These are phyloP conservation scores for Tagetes erecta DNA, from an alignment of 129 eudicot genomes.

Conservation along the genomic window DNA sequence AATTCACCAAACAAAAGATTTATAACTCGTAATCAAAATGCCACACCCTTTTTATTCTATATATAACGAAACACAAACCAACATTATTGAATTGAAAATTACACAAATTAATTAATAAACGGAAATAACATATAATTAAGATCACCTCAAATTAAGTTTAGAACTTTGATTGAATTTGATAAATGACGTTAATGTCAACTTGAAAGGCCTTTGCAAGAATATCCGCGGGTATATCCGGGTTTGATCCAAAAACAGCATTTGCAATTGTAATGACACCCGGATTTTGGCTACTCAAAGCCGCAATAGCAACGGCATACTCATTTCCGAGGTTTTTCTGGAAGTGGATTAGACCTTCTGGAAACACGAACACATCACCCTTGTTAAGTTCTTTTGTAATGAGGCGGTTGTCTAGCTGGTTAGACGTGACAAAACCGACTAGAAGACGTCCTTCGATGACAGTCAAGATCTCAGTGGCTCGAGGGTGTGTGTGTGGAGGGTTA, in stretches of 20 bases:
- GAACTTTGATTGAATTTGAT: constrained; percentile 4
- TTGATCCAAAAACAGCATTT: constrained; percentile 30
- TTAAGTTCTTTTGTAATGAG: constrained; percentile 23
- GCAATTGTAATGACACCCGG: constrained; percentile 39
- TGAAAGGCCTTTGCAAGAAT: constrained; percentile 34
- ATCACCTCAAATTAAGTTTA: neutral
- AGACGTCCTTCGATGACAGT: constrained; percentile 31
- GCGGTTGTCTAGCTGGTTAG: constrained; percentile 34
- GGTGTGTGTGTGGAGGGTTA: constrained; percentile 33
- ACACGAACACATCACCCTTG: constrained; percentile 42
- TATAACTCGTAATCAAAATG: no score
- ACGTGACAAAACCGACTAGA: constrained; percentile 38
- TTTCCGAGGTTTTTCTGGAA: constrained; percentile 32
- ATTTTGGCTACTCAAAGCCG: constrained; percentile 47
- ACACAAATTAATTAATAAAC: no score
- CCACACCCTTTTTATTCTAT: no score
- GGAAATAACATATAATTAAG: no score
- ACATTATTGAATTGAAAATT: no score
- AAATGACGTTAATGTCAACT: neutral
- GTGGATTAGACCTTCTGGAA: constrained; percentile 43
- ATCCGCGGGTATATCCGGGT: constrained; percentile 6
- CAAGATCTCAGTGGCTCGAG: constrained; percentile 37
- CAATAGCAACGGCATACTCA: constrained; percentile 32
- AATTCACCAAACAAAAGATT: no score
- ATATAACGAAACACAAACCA: no score